phyloP scores from a whole-genome alignment of 1,139 yeast genomes.

The Geotrichum candidum region DNA sequence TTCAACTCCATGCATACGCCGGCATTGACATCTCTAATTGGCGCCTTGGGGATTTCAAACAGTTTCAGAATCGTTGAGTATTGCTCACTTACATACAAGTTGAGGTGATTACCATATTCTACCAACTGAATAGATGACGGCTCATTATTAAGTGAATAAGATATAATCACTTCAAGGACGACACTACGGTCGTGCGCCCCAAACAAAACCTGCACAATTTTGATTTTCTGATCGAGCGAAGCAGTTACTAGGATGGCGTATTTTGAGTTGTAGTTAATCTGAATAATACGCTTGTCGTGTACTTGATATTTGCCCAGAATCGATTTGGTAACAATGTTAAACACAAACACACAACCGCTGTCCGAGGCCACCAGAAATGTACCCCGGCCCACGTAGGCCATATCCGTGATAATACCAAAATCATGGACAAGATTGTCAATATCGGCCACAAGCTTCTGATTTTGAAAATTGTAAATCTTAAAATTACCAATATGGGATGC shows the following conservation, averaged over 20 bases:
- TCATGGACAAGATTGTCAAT: not conserved
- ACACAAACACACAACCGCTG: slow-evolving; percentile 1
- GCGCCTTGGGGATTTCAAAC: not conserved
- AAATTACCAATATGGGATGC: not conserved
- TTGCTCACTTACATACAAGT: slow-evolving; percentile 11
- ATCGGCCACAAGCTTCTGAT: not conserved
- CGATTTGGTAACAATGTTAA: slow-evolving; percentile 9
- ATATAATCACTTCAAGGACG: slow-evolving; percentile 4
- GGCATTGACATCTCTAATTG: not conserved
- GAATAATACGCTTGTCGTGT: slow-evolving; percentile 11
- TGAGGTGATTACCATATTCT: not conserved
- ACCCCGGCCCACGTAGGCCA: not conserved
- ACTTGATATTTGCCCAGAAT: slow-evolving; percentile 5
- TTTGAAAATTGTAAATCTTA: not conserved
- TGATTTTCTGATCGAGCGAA: slow-evolving; percentile 14
- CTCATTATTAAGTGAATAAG: slow-evolving; percentile 11
- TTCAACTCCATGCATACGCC: not conserved
- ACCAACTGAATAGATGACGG: slow-evolving; percentile 16
- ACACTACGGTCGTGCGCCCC: not conserved
- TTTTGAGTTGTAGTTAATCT: slow-evolving; percentile 1
- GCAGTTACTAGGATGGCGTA: slow-evolving; percentile 6
- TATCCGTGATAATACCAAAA: not conserved
- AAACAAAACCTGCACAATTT: not conserved
- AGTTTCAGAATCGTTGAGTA: slow-evolving; percentile 15
- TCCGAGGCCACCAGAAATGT: not conserved